phyloP scores from a whole-genome alignment of 139 green algal species.

The Coelastrella sp. region DNA sequence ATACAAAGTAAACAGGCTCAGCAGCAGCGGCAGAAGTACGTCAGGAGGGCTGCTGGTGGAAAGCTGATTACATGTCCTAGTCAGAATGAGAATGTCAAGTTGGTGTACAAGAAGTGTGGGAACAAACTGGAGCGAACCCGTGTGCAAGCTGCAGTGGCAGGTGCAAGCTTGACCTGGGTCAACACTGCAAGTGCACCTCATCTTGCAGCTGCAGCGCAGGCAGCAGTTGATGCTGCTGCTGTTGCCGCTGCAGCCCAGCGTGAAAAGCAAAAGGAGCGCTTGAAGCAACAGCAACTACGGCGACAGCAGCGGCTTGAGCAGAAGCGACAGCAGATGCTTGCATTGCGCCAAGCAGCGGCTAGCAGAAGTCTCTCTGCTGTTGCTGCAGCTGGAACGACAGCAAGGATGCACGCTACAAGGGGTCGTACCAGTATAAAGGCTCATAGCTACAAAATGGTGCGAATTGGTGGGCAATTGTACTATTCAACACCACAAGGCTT shows the following conservation, averaged over 20 bases:
- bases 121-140: conserved; percentile 42
- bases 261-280: background rate
- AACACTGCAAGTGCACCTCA: background rate
- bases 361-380: conserved; percentile 20
- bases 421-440: too few species aligned
- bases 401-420: too few species aligned
- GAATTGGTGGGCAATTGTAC: conserved; percentile 23
- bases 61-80: background rate
- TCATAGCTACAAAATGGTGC: conserved; percentile 25
- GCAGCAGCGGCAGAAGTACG: too few species aligned
- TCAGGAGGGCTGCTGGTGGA: background rate
- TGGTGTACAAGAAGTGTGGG: conserved; percentile 28
- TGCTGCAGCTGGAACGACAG: conserved; percentile 26
- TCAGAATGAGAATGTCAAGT: background rate
- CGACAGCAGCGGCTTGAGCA: background rate
- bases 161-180: conserved; percentile 39
- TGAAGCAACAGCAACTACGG: background rate
- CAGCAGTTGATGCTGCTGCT: conserved; percentile 16
- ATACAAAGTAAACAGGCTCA: too few species aligned
- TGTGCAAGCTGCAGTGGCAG: background rate
- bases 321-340: background rate
- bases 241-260: conserved; percentile 6
- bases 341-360: too few species aligned
- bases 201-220: conserved; percentile 4
- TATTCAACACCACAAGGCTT: conserved; percentile 21